These are phyloP conservation scores for Chaetomidium leptoderma DNA, from an alignment of 495 filamentous ascomycete genomes.

Conservation along the genomic window DNA sequence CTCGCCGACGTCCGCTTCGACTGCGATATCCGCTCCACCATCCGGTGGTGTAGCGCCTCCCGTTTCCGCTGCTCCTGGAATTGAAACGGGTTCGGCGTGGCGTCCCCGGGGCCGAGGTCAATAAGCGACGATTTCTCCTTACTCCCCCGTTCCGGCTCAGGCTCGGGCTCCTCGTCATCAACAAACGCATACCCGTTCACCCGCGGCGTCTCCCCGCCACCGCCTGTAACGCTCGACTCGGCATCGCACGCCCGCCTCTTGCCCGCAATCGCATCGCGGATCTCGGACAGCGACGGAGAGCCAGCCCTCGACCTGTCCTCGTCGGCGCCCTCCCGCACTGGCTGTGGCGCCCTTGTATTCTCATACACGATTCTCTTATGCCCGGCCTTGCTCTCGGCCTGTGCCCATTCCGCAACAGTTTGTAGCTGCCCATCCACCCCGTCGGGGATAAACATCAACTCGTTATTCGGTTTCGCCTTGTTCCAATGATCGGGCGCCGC, in stretches of 20 bases:
- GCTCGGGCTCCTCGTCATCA: slow-evolving; percentile 62
- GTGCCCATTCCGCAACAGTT: slow-evolving; percentile 62
- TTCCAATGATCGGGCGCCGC: slow-evolving; percentile 78
- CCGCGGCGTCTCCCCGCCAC: slow-evolving; percentile 72
- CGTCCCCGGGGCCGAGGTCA: slow-evolving; percentile 56
- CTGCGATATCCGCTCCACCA: slow-evolving; percentile 82
- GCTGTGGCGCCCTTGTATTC: slow-evolving; percentile 69
- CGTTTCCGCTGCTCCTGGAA: slow-evolving; percentile 70
- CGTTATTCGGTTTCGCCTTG: slow-evolving; percentile 62
- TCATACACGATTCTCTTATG: slow-evolving; percentile 76
- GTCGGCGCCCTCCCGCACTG: slow-evolving; percentile 25
- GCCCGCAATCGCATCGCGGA: slow-evolving; percentile 83
- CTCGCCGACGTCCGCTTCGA: slow-evolving; percentile 55
- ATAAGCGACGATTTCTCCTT: slow-evolving; percentile 27
- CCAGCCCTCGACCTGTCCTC: slow-evolving; percentile 47
- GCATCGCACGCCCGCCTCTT: slow-evolving; percentile 58
- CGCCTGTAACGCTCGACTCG: slow-evolving; percentile 58
- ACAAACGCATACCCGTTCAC: slow-evolving; percentile 94
- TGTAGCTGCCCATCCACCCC: slow-evolving; percentile 62
- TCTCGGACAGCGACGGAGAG: slow-evolving; percentile 78
- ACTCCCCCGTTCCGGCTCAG: slow-evolving; percentile 26
- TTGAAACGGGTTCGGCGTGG: slow-evolving; percentile 74
- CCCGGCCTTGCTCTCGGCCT: slow-evolving; percentile 65
- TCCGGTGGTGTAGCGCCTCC: slow-evolving; percentile 79
- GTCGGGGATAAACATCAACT: slow-evolving; percentile 82